Percentiles rank a stretch among this genome's conserved stretches.
Conservation (phyloP, 306 rosid genomes). For the Castanospermum australe region DNA sequence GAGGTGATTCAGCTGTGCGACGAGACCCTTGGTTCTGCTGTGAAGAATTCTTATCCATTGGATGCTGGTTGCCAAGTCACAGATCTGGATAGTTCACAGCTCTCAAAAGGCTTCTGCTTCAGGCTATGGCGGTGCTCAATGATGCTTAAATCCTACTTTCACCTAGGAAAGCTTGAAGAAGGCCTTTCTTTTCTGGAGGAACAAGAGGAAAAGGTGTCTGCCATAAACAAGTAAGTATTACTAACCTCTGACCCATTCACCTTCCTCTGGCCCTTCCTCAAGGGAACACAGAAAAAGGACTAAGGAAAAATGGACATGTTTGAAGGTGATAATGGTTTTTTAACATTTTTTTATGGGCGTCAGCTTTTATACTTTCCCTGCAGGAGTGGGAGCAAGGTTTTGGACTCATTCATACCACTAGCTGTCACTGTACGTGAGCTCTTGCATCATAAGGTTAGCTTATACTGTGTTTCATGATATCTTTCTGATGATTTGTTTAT, state of each 20-base stretch:
- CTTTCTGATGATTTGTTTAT: background rate
- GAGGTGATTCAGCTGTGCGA: slow-evolving; percentile 85
- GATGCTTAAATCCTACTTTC: slow-evolving; percentile 69
- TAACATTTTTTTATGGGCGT: too few species aligned
- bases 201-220: slow-evolving; percentile 57
- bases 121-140: slow-evolving; percentile 81
- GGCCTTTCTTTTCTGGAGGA: slow-evolving; percentile 78
- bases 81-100: slow-evolving; percentile 46
- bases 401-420: slow-evolving; percentile 66
- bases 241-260: slow-evolving; percentile 7
- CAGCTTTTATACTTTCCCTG: slow-evolving; percentile 37
- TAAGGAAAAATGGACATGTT: slow-evolving; percentile 11
- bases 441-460: slow-evolving; percentile 70
- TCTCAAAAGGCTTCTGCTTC: slow-evolving; percentile 53
- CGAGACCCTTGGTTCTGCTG: slow-evolving; percentile 73
- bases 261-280: background rate
- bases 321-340: background rate
- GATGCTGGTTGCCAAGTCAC: slow-evolving; percentile 35
- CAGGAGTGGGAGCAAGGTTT: slow-evolving; percentile 73
- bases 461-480: slow-evolving; percentile 11
- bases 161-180: slow-evolving; percentile 85
- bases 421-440: slow-evolving; percentile 66
- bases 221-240: slow-evolving; percentile 52
- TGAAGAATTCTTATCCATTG: slow-evolving; percentile 58
- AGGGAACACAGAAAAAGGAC: slow-evolving; percentile 1